Evolutionary conservation across 768 basidiomycete genomes (phyloP).

Genomic region (Psilocybe subaeruginosa): DNA sequence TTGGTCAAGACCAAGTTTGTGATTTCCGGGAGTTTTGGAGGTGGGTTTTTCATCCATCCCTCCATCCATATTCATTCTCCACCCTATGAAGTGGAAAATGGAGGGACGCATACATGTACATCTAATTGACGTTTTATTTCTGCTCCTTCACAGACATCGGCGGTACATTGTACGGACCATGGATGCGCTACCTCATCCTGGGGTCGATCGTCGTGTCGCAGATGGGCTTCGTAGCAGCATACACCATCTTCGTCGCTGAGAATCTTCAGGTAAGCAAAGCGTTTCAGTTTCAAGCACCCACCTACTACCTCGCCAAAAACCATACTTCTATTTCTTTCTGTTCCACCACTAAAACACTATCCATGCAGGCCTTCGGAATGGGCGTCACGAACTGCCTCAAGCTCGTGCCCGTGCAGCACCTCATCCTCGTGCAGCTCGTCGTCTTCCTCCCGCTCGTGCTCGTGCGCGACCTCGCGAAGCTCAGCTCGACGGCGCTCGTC

Average conservation of each 20-base stretch:
- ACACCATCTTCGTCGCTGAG: slow-evolving; percentile 95
- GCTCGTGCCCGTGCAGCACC: slow-evolving; percentile 69
- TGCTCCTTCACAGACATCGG: slow-evolving; percentile 73
- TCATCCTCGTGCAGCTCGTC: slow-evolving; percentile 82
- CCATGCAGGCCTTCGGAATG: slow-evolving; percentile 70
- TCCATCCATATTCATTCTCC: neutral
- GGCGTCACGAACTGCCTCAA: slow-evolving; percentile 78
- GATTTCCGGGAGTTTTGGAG: slow-evolving; percentile 92
- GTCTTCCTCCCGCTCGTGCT: slow-evolving; percentile 91
- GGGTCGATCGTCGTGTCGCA: slow-evolving; percentile 88
- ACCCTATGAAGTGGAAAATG: too few relatives aligned
- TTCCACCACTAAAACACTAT: too few relatives aligned
- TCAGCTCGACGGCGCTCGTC: slow-evolving; percentile 88
- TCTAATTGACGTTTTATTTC: neutral
- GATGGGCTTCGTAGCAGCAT: slow-evolving; percentile 86
- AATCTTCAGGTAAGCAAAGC: slow-evolving; percentile 66
- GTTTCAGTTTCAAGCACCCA: too few relatives aligned
- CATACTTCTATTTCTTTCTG: too few relatives aligned
- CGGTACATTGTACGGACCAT: slow-evolving; percentile 86
- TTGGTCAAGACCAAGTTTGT: slow-evolving; percentile 86
- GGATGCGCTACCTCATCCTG: slow-evolving; percentile 92
- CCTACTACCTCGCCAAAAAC: too few relatives aligned
- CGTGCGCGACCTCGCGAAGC: slow-evolving; percentile 91
- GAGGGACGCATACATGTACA: too few relatives aligned
- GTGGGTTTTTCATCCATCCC: slow-evolving; percentile 38